These are phyloP conservation scores for Podaxis sp. DNA, from an alignment of 768 basidiomycete species.

Conservation along the genomic window DNA sequence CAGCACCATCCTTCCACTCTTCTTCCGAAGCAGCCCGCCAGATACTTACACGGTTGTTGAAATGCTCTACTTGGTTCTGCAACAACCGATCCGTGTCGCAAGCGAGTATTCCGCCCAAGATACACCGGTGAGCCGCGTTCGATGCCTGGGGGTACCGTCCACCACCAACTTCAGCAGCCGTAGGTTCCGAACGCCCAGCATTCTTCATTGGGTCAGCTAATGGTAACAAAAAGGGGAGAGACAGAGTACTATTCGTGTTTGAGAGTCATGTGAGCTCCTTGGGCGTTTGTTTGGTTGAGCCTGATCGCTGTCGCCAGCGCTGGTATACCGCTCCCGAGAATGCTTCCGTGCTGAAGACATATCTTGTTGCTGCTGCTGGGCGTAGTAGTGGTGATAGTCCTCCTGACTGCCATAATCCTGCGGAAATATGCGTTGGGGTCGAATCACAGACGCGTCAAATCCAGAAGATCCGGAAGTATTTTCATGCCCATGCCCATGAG, in stretches of 20 bases:
- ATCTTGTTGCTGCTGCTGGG: background rate
- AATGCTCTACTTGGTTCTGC: conserved; percentile 4
- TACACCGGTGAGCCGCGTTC: background rate
- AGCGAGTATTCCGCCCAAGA: background rate
- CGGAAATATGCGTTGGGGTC: conserved; percentile 3
- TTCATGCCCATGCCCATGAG: background rate
- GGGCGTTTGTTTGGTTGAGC: conserved; percentile 5
- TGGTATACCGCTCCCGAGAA: background rate
- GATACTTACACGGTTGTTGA: conserved; percentile 5
- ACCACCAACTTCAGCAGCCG: background rate
- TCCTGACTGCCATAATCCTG: background rate
- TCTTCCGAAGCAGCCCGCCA: conserved; percentile 11
- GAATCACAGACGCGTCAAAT: background rate
- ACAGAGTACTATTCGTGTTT: conserved; percentile 5
- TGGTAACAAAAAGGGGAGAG: background rate
- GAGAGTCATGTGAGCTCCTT: background rate
- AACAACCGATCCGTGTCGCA: background rate
- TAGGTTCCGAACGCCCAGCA: background rate
- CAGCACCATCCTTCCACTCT: conserved; percentile 10
- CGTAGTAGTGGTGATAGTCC: background rate
- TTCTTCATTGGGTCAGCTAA: background rate
- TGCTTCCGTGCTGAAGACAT: background rate
- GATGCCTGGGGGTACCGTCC: background rate
- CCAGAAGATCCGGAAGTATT: background rate
- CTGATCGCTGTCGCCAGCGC: background rate